Evolutionary conservation across 805 yeast species (phyloP), one percentile per base, ranked within the genome.

Genomic region (Schizosaccharomyces octosporus): DNA sequence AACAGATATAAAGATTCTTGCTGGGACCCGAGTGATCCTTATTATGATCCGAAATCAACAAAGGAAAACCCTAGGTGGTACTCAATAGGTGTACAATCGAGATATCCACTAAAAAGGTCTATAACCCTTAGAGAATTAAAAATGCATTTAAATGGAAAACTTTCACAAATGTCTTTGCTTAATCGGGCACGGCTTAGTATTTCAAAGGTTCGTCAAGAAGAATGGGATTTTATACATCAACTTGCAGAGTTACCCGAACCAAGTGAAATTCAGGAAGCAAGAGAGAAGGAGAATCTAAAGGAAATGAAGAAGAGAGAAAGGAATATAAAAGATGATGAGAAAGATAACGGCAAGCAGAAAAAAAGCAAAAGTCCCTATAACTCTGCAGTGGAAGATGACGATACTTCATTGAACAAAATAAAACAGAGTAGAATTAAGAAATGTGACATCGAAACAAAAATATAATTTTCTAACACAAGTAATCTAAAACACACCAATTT

Each of bases 31-130:
- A 71, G 69, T 41, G 72, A 75, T 43, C 72, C 76, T 3, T 78
- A 79, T 64, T 80, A 69, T 64, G 84, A 79, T 65, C 62, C 79
- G 0, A 78, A 77, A 64, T 69, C 79, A 0, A 68, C 73, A 1
- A 60, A 58, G 29, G 76, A 73, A 15, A 66, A 65, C 9, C 81
- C 82, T 6, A 69, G 74, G 62, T 80, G 84, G 84, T 79, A 80
- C 76, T 79, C 80, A 69, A 80, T 79, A 3, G 78, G 77, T 59
- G 78, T 80, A 21, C 66, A 66, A 48, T 79, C 77, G 65, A 66
- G 68, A 32, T 69, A 78, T 63, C 68, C 79, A 32, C 67, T 80
- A 29, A 68, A 72, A 61, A 72, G 79, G 7, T 74, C 78, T 61
- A 64, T 78, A 2, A 62, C 74, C 9, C 36, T 51, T 21, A 21